These are phyloP conservation scores for Heritiera fomes DNA, from an alignment of 345 rosid genomes.

Conservation along the genomic window DNA sequence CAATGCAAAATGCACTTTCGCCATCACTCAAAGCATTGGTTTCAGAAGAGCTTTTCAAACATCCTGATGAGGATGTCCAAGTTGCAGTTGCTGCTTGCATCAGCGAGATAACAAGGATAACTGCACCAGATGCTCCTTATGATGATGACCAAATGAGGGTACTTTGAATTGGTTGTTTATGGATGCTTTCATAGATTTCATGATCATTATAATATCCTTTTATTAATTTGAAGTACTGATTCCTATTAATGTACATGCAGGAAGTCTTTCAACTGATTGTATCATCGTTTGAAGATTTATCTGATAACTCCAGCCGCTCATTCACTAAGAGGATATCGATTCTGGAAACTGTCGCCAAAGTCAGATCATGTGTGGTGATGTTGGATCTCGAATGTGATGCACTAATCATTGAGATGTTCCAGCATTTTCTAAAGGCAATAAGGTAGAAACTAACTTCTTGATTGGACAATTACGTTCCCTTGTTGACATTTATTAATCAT, in stretches of 20 bases:
- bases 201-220: neutral
- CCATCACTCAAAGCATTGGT: slow-evolving; percentile 76
- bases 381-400: slow-evolving; percentile 95
- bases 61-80: slow-evolving; percentile 75
- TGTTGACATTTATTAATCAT: neutral
- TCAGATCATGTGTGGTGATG: slow-evolving; percentile 95
- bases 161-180: slow-evolving; percentile 1
- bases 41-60: slow-evolving; percentile 57
- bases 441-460: slow-evolving; percentile 42
- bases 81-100: slow-evolving; percentile 94
- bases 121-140: slow-evolving; percentile 98
- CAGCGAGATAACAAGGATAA: slow-evolving; percentile 95
- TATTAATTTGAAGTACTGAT: neutral
- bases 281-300: slow-evolving; percentile 77
- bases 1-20: slow-evolving; percentile 71
- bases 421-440: slow-evolving; percentile 72
- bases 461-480: neutral
- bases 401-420: slow-evolving; percentile 87
- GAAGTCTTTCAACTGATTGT: slow-evolving; percentile 90
- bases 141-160: slow-evolving; percentile 95
- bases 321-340: slow-evolving; percentile 72
- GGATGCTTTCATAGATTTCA: neutral
- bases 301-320: slow-evolving; percentile 68
- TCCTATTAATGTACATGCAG: slow-evolving; percentile 43
- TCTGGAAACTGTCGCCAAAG: slow-evolving; percentile 97